Evolutionary conservation across 108 stramenopile genomes (phyloP), one percentile per base, ranked within the genome.

Genomic region (Asterionellopsis glacialis): DNA sequence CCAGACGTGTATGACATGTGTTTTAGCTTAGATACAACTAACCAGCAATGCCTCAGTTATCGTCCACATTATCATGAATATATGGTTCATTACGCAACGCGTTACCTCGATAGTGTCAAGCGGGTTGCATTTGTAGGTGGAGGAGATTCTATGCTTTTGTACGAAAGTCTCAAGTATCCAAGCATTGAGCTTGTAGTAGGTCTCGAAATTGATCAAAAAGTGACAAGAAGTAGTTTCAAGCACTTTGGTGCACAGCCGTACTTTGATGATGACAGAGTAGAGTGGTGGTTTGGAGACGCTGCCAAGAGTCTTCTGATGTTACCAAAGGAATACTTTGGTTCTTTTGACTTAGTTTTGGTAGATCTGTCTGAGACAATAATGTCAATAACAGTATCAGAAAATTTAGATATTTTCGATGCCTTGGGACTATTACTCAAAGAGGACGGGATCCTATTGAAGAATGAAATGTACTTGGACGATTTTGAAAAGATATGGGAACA

Each of bases 281-380:
- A 90, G 64, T 93, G 92, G 92, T 93, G 92, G 92, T 93, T 82
- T 62, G 92, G 92, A 11, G 92, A 93, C 60, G 92, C 92, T 0
- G 67, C 92, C 59, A 93, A 90, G 74, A 79, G 74, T 56, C 58
- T 93, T 23, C 53, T 83, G 11, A 51, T 93, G 64, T 70, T 93
- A 16, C 88, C 92, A 0, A 67, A 84, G 27, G 86, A 88, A n/a
- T 90, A 87, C 65, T 88, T 80, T 57, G 86, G 84, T 10, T 77
- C 83, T 26, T 93, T 93, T 61, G 91, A 93, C 68, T 52, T 93
- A 61, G 88, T 93, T 22, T 72, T 93, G 65, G 82, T 93, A 19
- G 92, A 90, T 64, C 65, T 90, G 19, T 79, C 76, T n/a, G 85
- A 87, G 49, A 88, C 86, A 7, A 81, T 80, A 41, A 84, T 88